Conservation (phyloP, 352 stramenopile species). For the Pythium pyrilobum region DNA sequence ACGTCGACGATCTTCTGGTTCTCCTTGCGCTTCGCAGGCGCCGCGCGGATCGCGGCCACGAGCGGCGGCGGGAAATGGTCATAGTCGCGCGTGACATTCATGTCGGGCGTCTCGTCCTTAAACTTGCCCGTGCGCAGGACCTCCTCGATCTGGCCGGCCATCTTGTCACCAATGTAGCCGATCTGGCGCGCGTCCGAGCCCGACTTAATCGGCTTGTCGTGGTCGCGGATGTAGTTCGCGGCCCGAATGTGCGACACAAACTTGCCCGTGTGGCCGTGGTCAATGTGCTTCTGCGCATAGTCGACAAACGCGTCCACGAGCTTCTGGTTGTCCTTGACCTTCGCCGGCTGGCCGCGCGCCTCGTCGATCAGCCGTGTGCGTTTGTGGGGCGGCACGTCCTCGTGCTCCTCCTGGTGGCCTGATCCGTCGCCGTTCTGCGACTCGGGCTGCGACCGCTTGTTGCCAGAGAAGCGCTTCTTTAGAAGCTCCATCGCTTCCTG, state of each 20-base stretch:
- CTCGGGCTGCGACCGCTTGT: constrained; percentile 23
- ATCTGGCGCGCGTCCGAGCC: constrained; percentile 32
- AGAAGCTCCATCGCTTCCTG: constrained; percentile 25
- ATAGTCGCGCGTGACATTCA: constrained; percentile 50
- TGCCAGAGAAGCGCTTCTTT: constrained; percentile 30
- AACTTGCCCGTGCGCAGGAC: constrained; percentile 49
- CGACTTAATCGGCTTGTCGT: constrained; percentile 42
- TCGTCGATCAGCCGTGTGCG: constrained; percentile 52
- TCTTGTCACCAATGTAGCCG: constrained; percentile 47
- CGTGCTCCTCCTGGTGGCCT: constrained; percentile 10
- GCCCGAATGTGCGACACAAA: constrained; percentile 63
- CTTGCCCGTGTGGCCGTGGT: constrained; percentile 67
- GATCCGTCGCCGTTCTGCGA: constrained; percentile 11
- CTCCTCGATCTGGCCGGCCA: constrained; percentile 56
- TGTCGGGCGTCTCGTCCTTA: constrained; percentile 30
- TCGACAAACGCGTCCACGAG: constrained; percentile 67
- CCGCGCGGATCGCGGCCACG: constrained; percentile 41
- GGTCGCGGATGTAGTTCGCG: constrained; percentile 51
- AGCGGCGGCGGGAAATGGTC: constrained; percentile 38
- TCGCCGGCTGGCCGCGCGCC: constrained; percentile 35
- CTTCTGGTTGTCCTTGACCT: constrained; percentile 56
- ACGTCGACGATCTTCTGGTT: constrained; percentile 66
- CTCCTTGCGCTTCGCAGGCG: constrained; percentile 37
- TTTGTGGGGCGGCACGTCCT: constrained; percentile 48
- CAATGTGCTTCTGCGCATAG: constrained; percentile 55